These are phyloP conservation scores for Collariella sp. DNA, from an alignment of 495 filamentous ascomycete species.

Conservation along the genomic window DNA sequence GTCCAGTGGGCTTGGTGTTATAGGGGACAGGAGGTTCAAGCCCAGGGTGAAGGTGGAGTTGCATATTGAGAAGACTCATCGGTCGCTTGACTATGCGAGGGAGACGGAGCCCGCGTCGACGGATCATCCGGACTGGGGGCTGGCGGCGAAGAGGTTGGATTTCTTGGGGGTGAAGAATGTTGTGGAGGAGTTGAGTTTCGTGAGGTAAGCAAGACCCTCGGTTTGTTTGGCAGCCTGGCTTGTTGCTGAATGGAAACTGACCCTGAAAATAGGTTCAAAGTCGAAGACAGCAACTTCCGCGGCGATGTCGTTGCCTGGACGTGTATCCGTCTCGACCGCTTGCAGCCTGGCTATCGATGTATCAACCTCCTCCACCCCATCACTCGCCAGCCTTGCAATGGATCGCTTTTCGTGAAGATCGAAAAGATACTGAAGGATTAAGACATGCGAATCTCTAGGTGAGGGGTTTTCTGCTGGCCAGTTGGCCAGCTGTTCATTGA, in stretches of 20 bases:
- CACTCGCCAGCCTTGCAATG: conserved; percentile 36
- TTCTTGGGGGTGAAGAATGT: conserved; percentile 34
- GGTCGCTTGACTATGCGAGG: conserved; percentile 23
- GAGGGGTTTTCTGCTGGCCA: too few relatives aligned
- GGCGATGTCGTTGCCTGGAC: conserved; percentile 74
- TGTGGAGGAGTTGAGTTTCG: conserved; percentile 39
- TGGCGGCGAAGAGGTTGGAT: conserved; percentile 22
- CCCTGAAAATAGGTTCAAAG: conserved; percentile 54
- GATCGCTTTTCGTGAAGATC: conserved; percentile 62
- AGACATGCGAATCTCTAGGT: too few relatives aligned
- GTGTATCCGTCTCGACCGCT: conserved; percentile 77
- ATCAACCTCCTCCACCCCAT: conserved; percentile 56
- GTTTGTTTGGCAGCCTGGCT: not conserved
- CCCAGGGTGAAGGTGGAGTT: conserved; percentile 65
- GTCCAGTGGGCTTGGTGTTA: conserved; percentile 18
- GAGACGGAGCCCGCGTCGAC: conserved; percentile 29
- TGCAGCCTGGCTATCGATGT: conserved; percentile 68
- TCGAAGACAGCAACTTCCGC: conserved; percentile 54
- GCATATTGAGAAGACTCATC: conserved; percentile 57
- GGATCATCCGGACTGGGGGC: conserved; percentile 36
- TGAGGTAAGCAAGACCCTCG: conserved; percentile 32
- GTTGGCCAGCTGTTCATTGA: too few relatives aligned
- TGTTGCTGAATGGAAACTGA: conserved; percentile 1
- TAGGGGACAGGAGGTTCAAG: conserved; percentile 24
- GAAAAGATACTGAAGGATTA: conserved; percentile 27